Percentiles rank a stretch among this genome's conserved stretches.
phyloP scores from a whole-genome alignment of 1,139 yeast genomes.

The Candida pseudoviswanathii region DNA sequence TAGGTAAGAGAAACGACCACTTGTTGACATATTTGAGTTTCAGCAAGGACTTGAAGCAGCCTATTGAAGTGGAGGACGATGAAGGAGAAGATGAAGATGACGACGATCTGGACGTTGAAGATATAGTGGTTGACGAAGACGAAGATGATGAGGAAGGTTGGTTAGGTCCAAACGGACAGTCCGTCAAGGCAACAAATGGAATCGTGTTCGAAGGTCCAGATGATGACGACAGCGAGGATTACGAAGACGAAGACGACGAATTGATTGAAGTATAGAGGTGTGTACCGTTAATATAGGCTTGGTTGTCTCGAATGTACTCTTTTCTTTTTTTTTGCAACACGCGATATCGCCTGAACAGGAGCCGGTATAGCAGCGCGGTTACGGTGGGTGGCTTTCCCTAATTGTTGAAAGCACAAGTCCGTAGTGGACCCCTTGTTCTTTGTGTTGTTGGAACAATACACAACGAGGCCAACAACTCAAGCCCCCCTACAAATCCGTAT shows the following conservation, averaged over 20 bases:
- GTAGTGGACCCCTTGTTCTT: too few species aligned
- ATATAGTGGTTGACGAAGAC: constrained; percentile 18
- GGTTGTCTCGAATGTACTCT: not conserved
- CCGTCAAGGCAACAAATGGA: constrained; percentile 15
- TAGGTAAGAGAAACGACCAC: constrained; percentile 59
- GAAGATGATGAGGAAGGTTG: constrained; percentile 23
- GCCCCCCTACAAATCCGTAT: not conserved
- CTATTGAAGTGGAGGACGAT: constrained; percentile 19
- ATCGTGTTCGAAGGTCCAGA: constrained; percentile 16
- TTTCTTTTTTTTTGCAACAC: constrained; percentile 1
- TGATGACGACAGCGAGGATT: constrained; percentile 15
- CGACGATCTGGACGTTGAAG: constrained; percentile 23
- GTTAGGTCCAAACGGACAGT: constrained; percentile 16
- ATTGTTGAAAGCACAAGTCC: too few species aligned
- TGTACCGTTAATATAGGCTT: not conserved
- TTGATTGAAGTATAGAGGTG: constrained; percentile 13
- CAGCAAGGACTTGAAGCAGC: constrained; percentile 23
- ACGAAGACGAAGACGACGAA: constrained; percentile 14
- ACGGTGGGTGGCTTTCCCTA: too few species aligned
- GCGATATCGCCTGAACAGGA: not conserved
- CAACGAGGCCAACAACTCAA: not conserved
- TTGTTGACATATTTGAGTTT: constrained; percentile 44
- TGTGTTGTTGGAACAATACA: not conserved
- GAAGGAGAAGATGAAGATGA: constrained; percentile 20
- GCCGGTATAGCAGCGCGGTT: not conserved